A percentile compares a stretch with the other conserved stretches of the same genome.
Conservation (phyloP, 441 rosid species). For the Erodium moschatum region DNA sequence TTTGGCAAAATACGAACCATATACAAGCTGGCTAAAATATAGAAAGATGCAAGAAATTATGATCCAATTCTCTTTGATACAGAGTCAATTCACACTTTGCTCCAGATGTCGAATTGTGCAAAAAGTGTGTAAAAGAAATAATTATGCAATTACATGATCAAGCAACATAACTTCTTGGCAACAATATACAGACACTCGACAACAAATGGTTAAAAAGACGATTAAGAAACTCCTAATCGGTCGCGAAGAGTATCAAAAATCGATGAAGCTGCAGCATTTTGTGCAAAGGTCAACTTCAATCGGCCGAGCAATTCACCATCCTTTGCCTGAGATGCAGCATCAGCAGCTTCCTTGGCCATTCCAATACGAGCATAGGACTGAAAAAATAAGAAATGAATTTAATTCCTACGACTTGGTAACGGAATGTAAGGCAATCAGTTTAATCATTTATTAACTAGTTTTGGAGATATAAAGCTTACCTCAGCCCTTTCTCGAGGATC, state of each 20-base stretch:
- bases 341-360: constrained; percentile 98
- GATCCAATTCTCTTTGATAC: not conserved
- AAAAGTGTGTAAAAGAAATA: not conserved
- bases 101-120: not conserved
- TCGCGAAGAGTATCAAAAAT: constrained; percentile 80
- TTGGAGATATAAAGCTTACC: too few relatives aligned
- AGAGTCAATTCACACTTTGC: not conserved
- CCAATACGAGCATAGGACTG: constrained; percentile 93
- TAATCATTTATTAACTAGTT: too few relatives aligned
- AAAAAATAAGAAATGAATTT: not conserved
- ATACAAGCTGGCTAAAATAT: too few relatives aligned
- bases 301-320: constrained; percentile 91
- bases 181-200: not conserved
- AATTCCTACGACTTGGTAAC: too few relatives aligned
- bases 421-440: too few relatives aligned
- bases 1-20: too few relatives aligned
- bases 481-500: constrained; percentile 91
- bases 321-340: constrained; percentile 91
- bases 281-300: constrained; percentile 69
- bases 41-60: too few relatives aligned
- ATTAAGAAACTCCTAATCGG: constrained; percentile 25
- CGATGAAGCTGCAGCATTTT: constrained; percentile 74
- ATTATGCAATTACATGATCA: constrained; percentile 1
- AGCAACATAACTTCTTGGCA: not conserved
- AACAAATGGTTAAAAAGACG: not conserved